Base-by-base conservation (phyloP, 352 stramenopile species). In the Elongisporangium prolatum region DNA sequence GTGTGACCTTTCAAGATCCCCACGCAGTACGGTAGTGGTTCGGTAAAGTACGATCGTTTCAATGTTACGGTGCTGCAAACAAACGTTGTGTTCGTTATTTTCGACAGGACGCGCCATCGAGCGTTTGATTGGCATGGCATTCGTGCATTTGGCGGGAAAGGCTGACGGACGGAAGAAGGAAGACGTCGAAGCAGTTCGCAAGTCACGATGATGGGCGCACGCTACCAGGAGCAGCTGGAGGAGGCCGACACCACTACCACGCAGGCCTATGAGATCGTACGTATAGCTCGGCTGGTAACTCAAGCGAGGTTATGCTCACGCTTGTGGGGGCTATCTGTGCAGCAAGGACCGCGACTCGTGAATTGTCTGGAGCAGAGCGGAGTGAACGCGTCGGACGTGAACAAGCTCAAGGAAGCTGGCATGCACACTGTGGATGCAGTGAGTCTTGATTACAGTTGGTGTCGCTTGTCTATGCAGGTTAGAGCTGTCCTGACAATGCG, bases 361-460 rank as follows among this genome's bases (percentile, higher is more conserved):
- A 95, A 84, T 54, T 85, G 90, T 53, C 77, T 99, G 17, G 91
- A 99, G 76, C 88, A 98, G 57, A 91, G 98, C 44, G 98, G 97
- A 16, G 96, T 99, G 55, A 98, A 98, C 59, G 82, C 91, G 28
- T 96, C 95, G 37, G 97, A 99, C 72, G 94, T 99, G 54, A 97
- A 98, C 68, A 99, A 99, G 61, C 86, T 99, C 21, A 97, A 98
- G 64, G 94, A 98, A 48, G 96, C 93, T 0, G 94, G 95, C 9
- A 98, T 98, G 82, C 90, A 98, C 78, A 99, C 98, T 4, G 90
- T 99, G 16, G 97, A 99, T 75, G 94, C 97, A 21, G 95, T 97
- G 61, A 49, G 74, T 68, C 11, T 16, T 3, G 34, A 2, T 1
- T 38, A 13, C 18, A 24, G 3, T 25, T 8, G 10, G 51, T 34